Evolutionary conservation across 495 filamentous ascomycete genomes (phyloP).

Genomic region (Xylaria flabelliformis): DNA sequence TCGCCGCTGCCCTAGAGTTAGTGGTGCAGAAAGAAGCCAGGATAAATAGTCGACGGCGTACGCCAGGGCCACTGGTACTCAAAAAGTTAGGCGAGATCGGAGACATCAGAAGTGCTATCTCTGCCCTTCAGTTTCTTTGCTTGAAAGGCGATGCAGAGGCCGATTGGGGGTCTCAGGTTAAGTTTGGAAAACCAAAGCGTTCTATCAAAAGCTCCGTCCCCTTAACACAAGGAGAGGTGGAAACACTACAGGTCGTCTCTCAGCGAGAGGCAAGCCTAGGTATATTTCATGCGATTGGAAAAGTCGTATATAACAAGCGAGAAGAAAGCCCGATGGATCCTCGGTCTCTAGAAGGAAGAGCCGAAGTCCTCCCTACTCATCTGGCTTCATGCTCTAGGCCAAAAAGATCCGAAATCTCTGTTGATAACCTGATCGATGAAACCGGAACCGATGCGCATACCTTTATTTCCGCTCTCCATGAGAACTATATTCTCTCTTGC

Average conservation of each 20-base stretch:
- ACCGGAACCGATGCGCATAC: constrained; percentile 88
- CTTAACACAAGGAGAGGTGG: constrained; percentile 73
- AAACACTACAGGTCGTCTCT: constrained; percentile 74
- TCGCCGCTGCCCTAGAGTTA: constrained; percentile 80
- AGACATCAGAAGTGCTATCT: constrained; percentile 90
- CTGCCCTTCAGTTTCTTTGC: constrained; percentile 88
- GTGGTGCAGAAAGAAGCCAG: constrained; percentile 81
- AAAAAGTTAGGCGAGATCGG: constrained; percentile 80
- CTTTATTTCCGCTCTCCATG: constrained; percentile 90
- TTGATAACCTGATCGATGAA: constrained; percentile 82
- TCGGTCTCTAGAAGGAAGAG: constrained; percentile 42
- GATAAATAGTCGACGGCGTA: constrained; percentile 67
- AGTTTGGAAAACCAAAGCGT: constrained; percentile 67
- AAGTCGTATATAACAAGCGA: constrained; percentile 93
- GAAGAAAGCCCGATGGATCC: constrained; percentile 47
- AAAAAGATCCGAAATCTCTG: constrained; percentile 70
- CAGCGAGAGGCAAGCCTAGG: constrained; percentile 86
- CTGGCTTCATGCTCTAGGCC: constrained; percentile 66
- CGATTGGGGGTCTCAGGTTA: constrained; percentile 71
- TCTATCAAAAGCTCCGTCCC: constrained; percentile 58
- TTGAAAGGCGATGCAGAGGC: constrained; percentile 70
- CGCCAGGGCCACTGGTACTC: constrained; percentile 73
- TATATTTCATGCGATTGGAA: constrained; percentile 96
- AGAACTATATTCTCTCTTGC: constrained; percentile 91
- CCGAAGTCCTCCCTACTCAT: constrained; percentile 64